Evolutionary conservation across 2,329 filamentous ascomycete species (phyloP).

Genomic region (Colletotrichum tabaci): DNA sequence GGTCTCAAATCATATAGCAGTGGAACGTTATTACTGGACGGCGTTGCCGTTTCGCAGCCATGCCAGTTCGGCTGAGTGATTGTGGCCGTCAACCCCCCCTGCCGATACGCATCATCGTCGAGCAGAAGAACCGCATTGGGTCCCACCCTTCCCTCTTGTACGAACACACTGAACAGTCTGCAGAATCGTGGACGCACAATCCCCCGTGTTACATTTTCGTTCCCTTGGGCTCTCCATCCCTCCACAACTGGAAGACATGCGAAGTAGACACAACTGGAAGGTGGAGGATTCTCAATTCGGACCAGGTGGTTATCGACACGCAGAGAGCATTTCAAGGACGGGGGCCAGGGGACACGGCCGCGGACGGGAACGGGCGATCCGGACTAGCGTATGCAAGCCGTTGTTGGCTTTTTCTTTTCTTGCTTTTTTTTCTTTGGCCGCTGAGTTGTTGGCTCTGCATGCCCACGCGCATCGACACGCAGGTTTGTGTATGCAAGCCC

Average conservation of each 20-base stretch:
- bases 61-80: neutral
- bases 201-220: too few species aligned
- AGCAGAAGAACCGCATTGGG: neutral
- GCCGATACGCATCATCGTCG: neutral
- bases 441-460: neutral
- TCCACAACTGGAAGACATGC: neutral
- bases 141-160: neutral
- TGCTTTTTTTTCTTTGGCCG: too few species aligned
- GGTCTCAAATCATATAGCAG: neutral
- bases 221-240: too few species aligned
- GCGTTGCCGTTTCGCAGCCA: neutral
- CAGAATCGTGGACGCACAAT: neutral
- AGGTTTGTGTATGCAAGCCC: neutral
- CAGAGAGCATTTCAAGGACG: too few species aligned
- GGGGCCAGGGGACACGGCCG: neutral
- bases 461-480: neutral
- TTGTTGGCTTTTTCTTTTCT: neutral
- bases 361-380: neutral
- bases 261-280: neutral
- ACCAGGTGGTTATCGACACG: neutral
- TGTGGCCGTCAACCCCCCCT: neutral
- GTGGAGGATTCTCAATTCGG: neutral
- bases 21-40: neutral
- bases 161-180: neutral
- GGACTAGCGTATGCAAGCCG: constrained; percentile 6